These are phyloP conservation scores for Hypoxylon subgilvum DNA, from an alignment of 495 filamentous ascomycete genomes.

Conservation along the genomic window DNA sequence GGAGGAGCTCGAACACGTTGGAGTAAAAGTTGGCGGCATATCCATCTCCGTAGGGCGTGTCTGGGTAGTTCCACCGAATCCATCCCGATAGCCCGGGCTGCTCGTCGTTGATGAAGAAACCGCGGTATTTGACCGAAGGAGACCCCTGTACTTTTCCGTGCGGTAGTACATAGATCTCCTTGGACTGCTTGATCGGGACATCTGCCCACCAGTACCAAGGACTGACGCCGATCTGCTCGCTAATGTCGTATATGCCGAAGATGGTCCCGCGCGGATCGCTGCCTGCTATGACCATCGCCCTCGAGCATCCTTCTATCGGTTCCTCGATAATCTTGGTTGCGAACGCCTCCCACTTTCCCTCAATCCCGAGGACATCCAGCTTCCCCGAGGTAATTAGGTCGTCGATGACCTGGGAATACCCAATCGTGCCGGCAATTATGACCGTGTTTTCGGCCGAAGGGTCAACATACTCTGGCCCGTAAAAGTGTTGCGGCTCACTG, in stretches of 20 bases:
- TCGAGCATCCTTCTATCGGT: conserved; percentile 61
- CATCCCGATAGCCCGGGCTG: conserved; percentile 74
- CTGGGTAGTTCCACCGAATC: conserved; percentile 58
- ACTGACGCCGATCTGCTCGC: conserved; percentile 77
- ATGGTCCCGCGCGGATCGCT: conserved; percentile 73
- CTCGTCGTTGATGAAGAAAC: conserved; percentile 82
- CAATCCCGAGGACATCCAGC: conserved; percentile 60
- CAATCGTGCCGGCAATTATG: conserved; percentile 75
- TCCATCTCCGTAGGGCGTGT: conserved; percentile 60
- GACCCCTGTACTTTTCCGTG: conserved; percentile 62
- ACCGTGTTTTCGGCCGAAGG: conserved; percentile 54
- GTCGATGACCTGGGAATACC: conserved; percentile 66
- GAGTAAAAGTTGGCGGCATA: conserved; percentile 70
- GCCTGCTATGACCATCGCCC: conserved; percentile 72
- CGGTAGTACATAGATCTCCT: conserved; percentile 61
- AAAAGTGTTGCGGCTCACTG: conserved; percentile 49
- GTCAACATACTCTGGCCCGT: conserved; percentile 52
- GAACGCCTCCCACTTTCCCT: conserved; percentile 75
- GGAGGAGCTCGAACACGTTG: conserved; percentile 73
- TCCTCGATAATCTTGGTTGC: conserved; percentile 62
- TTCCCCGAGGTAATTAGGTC: conserved; percentile 58
- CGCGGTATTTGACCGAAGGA: conserved; percentile 75
- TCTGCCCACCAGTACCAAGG: conserved; percentile 83
- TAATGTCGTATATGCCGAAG: conserved; percentile 75
- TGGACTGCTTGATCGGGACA: conserved; percentile 60